Evolutionary conservation across 257 asterid species (phyloP).

Genomic region (Cynanchum wilfordii): DNA sequence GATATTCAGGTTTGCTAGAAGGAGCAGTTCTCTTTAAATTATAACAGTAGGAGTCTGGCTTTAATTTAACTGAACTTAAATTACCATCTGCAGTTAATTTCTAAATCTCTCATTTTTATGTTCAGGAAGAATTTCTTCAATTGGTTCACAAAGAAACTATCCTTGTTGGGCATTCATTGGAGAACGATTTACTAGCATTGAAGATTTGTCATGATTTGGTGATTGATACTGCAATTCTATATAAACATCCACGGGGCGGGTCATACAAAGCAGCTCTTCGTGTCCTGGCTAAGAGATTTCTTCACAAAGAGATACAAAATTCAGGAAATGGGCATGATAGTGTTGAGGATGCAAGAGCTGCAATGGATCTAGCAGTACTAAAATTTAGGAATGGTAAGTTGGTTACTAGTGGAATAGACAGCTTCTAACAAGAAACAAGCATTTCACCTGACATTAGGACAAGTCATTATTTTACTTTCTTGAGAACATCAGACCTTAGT

Average conservation of each 20-base stretch:
- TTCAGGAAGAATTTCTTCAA: constrained; percentile 73
- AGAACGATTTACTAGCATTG: constrained; percentile 84
- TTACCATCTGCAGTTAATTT: constrained; percentile 10
- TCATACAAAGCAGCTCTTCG: constrained; percentile 89
- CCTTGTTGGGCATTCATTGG: constrained; percentile 93
- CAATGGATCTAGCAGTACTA: constrained; percentile 78
- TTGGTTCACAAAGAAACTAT: constrained; percentile 80
- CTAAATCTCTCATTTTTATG: constrained; percentile 19
- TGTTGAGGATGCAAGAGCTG: constrained; percentile 89
- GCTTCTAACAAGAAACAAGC: not conserved
- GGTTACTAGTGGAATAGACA: constrained; percentile 10
- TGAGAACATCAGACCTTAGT: not conserved
- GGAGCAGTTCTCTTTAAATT: constrained; percentile 10
- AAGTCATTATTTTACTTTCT: not conserved
- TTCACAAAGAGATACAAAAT: constrained; percentile 75
- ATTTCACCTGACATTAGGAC: not conserved
- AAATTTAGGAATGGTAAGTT: constrained; percentile 56
- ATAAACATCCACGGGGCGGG: constrained; percentile 80
- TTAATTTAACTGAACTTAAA: not conserved
- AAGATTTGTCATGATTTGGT: constrained; percentile 76
- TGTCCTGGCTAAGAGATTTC: constrained; percentile 68
- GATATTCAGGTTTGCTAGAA: constrained; percentile 71
- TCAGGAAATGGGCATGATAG: constrained; percentile 94
- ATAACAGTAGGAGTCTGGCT: not conserved
- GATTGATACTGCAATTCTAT: constrained; percentile 84